phyloP scores from a whole-genome alignment of 441 rosid species.

The Eutrema salsugineum region DNA sequence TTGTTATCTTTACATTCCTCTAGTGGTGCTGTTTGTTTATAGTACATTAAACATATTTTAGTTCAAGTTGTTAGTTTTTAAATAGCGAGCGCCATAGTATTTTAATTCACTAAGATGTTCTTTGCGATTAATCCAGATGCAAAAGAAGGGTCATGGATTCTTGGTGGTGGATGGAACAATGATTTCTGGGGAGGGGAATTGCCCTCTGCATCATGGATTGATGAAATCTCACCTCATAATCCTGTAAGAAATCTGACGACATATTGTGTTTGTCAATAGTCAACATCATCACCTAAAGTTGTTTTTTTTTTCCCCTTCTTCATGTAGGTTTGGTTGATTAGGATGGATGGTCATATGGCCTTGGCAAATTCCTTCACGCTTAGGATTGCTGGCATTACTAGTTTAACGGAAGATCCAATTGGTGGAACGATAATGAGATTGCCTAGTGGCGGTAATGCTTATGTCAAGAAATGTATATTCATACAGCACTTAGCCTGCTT shows the following conservation, averaged over 20 bases:
- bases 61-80: too few species aligned
- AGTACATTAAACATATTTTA: too few species aligned
- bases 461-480: not conserved
- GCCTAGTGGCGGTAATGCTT: conserved; percentile 54
- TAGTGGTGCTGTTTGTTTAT: not conserved
- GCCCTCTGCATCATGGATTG: conserved; percentile 78
- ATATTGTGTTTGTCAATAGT: not conserved
- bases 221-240: conserved; percentile 63
- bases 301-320: not conserved
- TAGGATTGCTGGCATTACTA: conserved; percentile 59
- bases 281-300: not conserved
- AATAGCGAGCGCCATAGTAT: conserved; percentile 37
- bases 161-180: conserved; percentile 97
- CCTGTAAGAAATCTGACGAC: conserved; percentile 45
- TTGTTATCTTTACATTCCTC: not conserved
- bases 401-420: conserved; percentile 53
- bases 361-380: conserved; percentile 79
- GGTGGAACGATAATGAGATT: conserved; percentile 72
- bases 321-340: conserved; percentile 70
- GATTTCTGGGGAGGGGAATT: conserved; percentile 93
- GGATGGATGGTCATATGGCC: conserved; percentile 97
- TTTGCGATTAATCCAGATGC: conserved; percentile 37
- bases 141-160: conserved; percentile 68
- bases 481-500: not conserved
- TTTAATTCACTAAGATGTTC: not conserved